A percentile compares a stretch with the other conserved stretches of the same genome.
phyloP scores from a whole-genome alignment of 495 filamentous ascomycete species.

The Amorphotheca resinae region DNA sequence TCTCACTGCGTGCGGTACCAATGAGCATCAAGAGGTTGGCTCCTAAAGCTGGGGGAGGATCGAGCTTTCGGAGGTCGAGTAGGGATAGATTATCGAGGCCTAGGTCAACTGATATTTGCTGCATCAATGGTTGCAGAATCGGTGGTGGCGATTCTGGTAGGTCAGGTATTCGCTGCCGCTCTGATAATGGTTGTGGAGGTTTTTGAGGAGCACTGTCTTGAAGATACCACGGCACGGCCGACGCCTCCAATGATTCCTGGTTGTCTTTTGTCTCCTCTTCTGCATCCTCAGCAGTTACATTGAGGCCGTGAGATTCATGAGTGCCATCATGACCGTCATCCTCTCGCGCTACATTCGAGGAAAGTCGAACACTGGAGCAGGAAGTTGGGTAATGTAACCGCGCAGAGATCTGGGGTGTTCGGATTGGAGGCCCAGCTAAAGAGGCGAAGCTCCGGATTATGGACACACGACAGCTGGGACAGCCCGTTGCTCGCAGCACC shows the following conservation, averaged over 20 bases:
- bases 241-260: background rate
- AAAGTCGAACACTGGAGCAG: background rate
- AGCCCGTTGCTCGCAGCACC: conserved; percentile 11
- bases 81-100: conserved; percentile 69
- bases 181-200: conserved; percentile 32
- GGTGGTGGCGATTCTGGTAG: conserved; percentile 63
- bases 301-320: background rate
- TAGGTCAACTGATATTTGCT: conserved; percentile 66
- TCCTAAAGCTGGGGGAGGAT: conserved; percentile 78
- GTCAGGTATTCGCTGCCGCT: conserved; percentile 58
- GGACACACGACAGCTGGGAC: conserved; percentile 14
- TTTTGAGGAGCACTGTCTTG: conserved; percentile 45
- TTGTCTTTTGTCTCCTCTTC: background rate
- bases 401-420: background rate
- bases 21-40: conserved; percentile 84
- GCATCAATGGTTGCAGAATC: conserved; percentile 58
- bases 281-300: background rate
- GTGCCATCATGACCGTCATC: background rate
- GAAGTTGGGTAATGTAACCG: background rate
- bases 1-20: conserved; percentile 85
- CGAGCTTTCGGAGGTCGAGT: conserved; percentile 69
- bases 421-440: conserved; percentile 5
- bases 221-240: conserved; percentile 69
- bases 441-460: conserved; percentile 14
- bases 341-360: background rate